Conservation (phyloP, 2,329 filamentous ascomycete species). For the Penicillium paneum region DNA sequence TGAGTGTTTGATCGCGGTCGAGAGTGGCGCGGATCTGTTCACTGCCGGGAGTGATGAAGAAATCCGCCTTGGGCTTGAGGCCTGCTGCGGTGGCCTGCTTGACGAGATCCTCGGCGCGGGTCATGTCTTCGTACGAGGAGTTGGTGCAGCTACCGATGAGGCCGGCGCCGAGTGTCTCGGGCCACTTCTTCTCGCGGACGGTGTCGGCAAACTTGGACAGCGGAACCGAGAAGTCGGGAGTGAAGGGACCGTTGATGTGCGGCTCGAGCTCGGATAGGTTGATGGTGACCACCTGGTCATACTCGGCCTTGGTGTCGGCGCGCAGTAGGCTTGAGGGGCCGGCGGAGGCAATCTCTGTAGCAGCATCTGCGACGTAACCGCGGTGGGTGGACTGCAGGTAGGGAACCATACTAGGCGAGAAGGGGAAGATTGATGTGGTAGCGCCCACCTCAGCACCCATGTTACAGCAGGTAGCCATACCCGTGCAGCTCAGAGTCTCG, state of each 20-base stretch:
- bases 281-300: slow-evolving; percentile 88
- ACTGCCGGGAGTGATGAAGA: slow-evolving; percentile 94
- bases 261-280: slow-evolving; percentile 87
- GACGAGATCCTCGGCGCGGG: slow-evolving; percentile 84
- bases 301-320: slow-evolving; percentile 77
- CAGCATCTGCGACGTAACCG: slow-evolving; percentile 64
- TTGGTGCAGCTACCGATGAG: slow-evolving; percentile 98
- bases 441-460: slow-evolving; percentile 89
- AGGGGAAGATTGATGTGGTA: slow-evolving; percentile 95
- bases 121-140: slow-evolving; percentile 99
- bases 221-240: slow-evolving; percentile 89
- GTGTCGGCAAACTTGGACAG: slow-evolving; percentile 84
- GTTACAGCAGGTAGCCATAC: slow-evolving; percentile 88
- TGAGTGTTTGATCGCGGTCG: slow-evolving; percentile 80
- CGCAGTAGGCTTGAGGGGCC: slow-evolving; percentile 49
- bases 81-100: slow-evolving; percentile 89
- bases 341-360: slow-evolving; percentile 56
- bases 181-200: slow-evolving; percentile 83
- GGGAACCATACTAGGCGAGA: slow-evolving; percentile 74
- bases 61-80: slow-evolving; percentile 81
- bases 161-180: slow-evolving; percentile 82
- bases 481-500: slow-evolving; percentile 82
- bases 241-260: slow-evolving; percentile 96
- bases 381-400: slow-evolving; percentile 85
- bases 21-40: slow-evolving; percentile 96